A percentile compares a stretch with the other conserved stretches of the same genome.
Conservation (phyloP, 805 yeast species). For the Nadsonia fulvescens region DNA sequence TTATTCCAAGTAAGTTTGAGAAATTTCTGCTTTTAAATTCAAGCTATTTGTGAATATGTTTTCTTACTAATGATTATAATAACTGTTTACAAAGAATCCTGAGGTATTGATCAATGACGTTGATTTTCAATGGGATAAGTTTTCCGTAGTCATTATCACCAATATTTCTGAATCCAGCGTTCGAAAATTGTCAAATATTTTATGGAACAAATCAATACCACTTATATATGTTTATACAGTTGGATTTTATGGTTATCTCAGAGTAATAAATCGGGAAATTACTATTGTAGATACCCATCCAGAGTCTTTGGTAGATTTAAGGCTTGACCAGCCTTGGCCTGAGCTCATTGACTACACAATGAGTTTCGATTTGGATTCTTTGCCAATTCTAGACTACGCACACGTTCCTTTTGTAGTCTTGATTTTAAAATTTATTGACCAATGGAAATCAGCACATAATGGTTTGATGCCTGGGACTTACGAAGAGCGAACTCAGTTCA, state of each 20-base stretch:
- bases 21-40: background rate
- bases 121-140: slow-evolving; percentile 31
- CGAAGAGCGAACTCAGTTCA: slow-evolving; percentile 24
- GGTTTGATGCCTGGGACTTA: slow-evolving; percentile 18
- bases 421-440: slow-evolving; percentile 33
- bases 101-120: slow-evolving; percentile 5
- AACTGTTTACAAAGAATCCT: background rate
- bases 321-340: slow-evolving; percentile 57
- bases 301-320: slow-evolving; percentile 39
- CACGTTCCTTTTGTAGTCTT: slow-evolving; percentile 57
- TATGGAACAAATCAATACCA: no score
- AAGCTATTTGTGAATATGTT: background rate
- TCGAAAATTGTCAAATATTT: no score
- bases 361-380: slow-evolving; percentile 27
- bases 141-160: slow-evolving; percentile 30
- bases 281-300: slow-evolving; percentile 66
- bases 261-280: slow-evolving; percentile 35
- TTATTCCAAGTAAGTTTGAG: slow-evolving; percentile 6
- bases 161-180: no score
- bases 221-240: slow-evolving; percentile 30
- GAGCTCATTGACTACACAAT: slow-evolving; percentile 37
- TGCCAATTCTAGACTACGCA: slow-evolving; percentile 28
- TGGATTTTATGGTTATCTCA: slow-evolving; percentile 51
- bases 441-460: slow-evolving; percentile 20
- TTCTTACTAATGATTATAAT: no score